These are phyloP conservation scores for Cryptosporidium baileyi DNA, from an alignment of 169 alveolate genomes.

Conservation along the genomic window DNA sequence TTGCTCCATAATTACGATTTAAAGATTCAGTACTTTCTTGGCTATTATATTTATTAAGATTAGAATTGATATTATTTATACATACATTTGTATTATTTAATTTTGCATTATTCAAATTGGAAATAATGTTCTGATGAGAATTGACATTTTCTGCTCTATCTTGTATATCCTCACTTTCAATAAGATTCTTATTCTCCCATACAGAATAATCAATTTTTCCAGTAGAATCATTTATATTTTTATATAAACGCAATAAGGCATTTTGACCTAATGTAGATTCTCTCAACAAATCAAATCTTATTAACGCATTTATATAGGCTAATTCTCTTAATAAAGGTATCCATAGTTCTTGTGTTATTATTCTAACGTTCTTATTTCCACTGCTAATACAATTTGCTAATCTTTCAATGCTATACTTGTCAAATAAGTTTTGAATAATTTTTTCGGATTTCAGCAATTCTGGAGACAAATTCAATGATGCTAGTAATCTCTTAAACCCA, in stretches of 20 bases:
- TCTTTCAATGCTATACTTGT: conserved; percentile 54
- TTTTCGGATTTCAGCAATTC: conserved; percentile 56
- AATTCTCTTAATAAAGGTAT: conserved; percentile 67
- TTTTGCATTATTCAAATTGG: not conserved
- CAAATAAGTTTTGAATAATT: conserved; percentile 2
- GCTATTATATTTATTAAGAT: not conserved
- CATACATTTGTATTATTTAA: not conserved
- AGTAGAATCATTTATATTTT: conserved; percentile 24
- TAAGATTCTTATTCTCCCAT: not conserved
- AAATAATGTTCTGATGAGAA: not conserved
- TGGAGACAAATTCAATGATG: conserved; percentile 33
- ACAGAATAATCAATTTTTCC: conserved; percentile 63
- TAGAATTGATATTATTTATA: not conserved
- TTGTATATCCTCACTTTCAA: not conserved
- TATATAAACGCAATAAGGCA: conserved; percentile 30
- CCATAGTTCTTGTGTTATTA: conserved; percentile 67
- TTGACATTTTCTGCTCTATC: not conserved
- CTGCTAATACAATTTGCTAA: not conserved
- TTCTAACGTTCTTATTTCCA: conserved; percentile 51
- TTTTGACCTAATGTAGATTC: conserved; percentile 56
- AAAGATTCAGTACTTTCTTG: no score
- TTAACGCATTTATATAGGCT: conserved; percentile 64
- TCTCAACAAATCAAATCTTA: conserved; percentile 54
- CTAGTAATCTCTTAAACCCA: conserved; percentile 59
- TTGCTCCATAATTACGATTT: no score